Evolutionary conservation across 73 alveolate genomes (phyloP).

Genomic region (Tetrahymena malaccensis): DNA sequence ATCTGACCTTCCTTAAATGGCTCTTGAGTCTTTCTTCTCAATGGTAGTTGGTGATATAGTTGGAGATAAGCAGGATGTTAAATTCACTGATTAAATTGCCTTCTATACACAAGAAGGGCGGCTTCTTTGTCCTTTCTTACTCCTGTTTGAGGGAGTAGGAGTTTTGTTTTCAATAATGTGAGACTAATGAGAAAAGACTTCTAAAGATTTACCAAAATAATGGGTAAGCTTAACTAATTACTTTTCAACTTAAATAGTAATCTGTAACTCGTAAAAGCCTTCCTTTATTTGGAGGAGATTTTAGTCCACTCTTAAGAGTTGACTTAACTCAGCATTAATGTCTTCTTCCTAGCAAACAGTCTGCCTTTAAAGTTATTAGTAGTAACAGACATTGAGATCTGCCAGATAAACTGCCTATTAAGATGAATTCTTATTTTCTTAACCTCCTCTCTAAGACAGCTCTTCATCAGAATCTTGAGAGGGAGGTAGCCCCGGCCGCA

Average conservation of each 20-base stretch:
- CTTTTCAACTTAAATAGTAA: not conserved
- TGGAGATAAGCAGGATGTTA: not conserved
- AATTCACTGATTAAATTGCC: not conserved
- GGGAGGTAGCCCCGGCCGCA: not conserved
- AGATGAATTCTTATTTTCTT: not conserved
- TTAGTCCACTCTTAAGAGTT: not conserved
- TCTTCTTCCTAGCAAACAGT: not conserved
- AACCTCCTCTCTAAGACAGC: not conserved
- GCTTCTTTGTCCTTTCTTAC: not conserved
- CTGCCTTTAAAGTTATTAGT: not conserved
- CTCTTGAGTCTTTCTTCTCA: not conserved
- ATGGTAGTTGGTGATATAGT: not conserved
- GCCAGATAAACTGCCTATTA: not conserved
- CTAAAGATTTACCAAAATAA: not conserved
- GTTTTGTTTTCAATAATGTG: not conserved
- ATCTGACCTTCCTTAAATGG: not conserved
- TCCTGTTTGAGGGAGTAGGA: not conserved
- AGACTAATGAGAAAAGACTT: not conserved
- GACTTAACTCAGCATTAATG: not conserved
- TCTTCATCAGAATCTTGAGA: not conserved
- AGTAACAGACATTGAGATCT: not conserved
- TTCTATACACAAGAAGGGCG: not conserved
- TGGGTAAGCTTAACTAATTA: not conserved
- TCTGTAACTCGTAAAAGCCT: not conserved
- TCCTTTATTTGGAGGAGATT: not conserved